Evolutionary conservation across 2,329 filamentous ascomycete species (phyloP).

Genomic region (Aspergillus aculeatus): DNA sequence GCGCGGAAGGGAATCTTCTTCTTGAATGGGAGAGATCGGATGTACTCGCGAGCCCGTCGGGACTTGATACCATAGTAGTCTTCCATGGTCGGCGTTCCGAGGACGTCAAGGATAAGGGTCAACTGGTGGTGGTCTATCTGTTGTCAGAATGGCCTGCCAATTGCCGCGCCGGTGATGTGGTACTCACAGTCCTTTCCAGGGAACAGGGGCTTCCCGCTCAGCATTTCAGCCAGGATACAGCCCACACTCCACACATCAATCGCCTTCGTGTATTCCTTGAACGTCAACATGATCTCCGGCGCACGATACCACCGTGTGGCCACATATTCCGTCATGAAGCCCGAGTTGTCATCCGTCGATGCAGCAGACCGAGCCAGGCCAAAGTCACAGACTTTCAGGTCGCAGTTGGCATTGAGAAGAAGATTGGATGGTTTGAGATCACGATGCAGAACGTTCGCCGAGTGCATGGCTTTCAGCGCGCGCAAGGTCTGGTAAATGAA

Average conservation of each 20-base stretch:
- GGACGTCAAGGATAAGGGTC: slow-evolving; percentile 92
- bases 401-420: slow-evolving; percentile 96
- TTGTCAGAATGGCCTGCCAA: neutral
- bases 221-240: slow-evolving; percentile 97
- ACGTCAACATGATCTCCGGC: slow-evolving; percentile 99
- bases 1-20: slow-evolving; percentile 99
- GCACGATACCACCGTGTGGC: slow-evolving; percentile 98
- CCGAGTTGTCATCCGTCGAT: slow-evolving; percentile 98
- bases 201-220: slow-evolving; percentile 96
- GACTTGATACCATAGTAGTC: slow-evolving; percentile 99
- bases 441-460: slow-evolving; percentile 93
- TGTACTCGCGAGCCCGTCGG: slow-evolving; percentile 93
- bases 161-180: neutral
- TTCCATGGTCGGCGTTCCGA: slow-evolving; percentile 98
- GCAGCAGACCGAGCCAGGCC: slow-evolving; percentile 92
- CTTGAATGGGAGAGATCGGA: slow-evolving; percentile 96
- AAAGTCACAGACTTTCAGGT: slow-evolving; percentile 98
- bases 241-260: slow-evolving; percentile 99
- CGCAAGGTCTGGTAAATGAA: slow-evolving; percentile 99
- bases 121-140: slow-evolving; percentile 88
- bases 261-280: slow-evolving; percentile 99
- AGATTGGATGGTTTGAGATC: slow-evolving; percentile 97
- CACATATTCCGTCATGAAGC: slow-evolving; percentile 99
- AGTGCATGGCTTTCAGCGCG: slow-evolving; percentile 98
- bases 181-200: slow-evolving; percentile 94